Evolutionary conservation across 805 yeast species (phyloP).

Genomic region (Wickerhamiella siamensis): DNA sequence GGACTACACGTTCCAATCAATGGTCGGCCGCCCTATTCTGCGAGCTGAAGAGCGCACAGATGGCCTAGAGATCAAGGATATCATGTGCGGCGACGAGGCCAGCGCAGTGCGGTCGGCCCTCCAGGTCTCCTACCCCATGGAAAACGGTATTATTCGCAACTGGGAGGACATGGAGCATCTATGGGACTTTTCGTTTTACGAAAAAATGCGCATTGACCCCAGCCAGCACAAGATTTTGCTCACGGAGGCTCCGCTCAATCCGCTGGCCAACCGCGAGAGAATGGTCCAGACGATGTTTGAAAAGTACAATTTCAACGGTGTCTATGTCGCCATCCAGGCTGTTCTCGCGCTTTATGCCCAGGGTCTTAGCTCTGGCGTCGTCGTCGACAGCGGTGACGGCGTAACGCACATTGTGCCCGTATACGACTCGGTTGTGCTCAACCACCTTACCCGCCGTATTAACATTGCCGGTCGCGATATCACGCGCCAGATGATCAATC

Average conservation of each 20-base stretch:
- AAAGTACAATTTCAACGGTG: conserved; percentile 78
- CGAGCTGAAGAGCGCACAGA: conserved; percentile 89
- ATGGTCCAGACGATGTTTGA: conserved; percentile 93
- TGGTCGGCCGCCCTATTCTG: conserved; percentile 92
- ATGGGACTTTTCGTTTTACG: conserved; percentile 96
- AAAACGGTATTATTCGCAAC: conserved; percentile 89
- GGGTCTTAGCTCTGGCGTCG: conserved; percentile 92
- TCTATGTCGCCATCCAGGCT: conserved; percentile 92
- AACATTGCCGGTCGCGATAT: conserved; percentile 98
- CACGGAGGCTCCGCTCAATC: conserved; percentile 98
- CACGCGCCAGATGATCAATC: conserved; percentile 84
- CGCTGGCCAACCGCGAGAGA: conserved; percentile 71
- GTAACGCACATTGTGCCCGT: conserved; percentile 98
- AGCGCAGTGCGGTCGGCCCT: conserved; percentile 75
- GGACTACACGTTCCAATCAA: conserved; percentile 90
- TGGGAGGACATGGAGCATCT: conserved; percentile 99
- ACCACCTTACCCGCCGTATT: conserved; percentile 78
- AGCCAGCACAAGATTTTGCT: conserved; percentile 67
- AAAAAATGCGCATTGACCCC: conserved; percentile 65
- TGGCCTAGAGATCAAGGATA: conserved; percentile 71
- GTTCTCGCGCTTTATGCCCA: conserved; percentile 96
- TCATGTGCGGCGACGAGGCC: conserved; percentile 97
- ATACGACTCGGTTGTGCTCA: conserved; percentile 90
- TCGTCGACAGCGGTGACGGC: conserved; percentile 97
- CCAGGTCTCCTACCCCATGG: conserved; percentile 96